Base-by-base conservation (phyloP, 202 grass and related monocot species). In the Miscanthus sacchariflorus region DNA sequence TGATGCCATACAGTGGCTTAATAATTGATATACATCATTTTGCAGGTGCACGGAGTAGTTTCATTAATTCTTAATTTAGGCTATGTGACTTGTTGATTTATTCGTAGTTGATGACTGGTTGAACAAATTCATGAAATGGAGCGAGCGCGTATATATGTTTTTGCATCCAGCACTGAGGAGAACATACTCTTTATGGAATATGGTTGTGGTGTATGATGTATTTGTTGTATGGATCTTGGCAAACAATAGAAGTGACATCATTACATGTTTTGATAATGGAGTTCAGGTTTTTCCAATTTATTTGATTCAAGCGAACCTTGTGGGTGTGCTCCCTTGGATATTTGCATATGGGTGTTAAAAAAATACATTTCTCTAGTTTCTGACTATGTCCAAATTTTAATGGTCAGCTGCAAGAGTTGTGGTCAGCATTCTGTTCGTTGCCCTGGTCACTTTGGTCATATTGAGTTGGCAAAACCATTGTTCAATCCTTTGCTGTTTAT, bases 401-500 rank as follows among this genome's bases (percentile, higher is more conserved):
- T 90, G 27, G 70, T 48, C 85, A 96, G 96, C 43, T 98, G 96
- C 87, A 98, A 95, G 83, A 89, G 89, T 79, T 98, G 96, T 74
- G 92, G 89, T 74, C 92, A 95, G 81, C 56, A 84, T 52, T 90
- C 92, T 28, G 35, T 33, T 85, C 73, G 67, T 50, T 98, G 96
- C 88, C 88, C 96, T 15, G 96, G 96, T 27, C 96, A 98, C 78
- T 98, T 93, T 72, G 96, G 96, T 85, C 94, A 96, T 72, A 96
- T 98, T 65, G 94, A 98, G 78, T 82, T 98, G 72, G 84, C 89
- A 68, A 93, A 87, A 82, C 68, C 65, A 14, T 56, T 98, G 81
- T 96, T 90, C 84, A 96, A 96, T 76, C 96, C 96, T 59, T 90
- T 98, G 77, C 74, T 98, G 7, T 98, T 98, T 70, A 70, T 9